phyloP scores from a whole-genome alignment of 2,329 filamentous ascomycete genomes.

The Sordariomycetes sp. region DNA sequence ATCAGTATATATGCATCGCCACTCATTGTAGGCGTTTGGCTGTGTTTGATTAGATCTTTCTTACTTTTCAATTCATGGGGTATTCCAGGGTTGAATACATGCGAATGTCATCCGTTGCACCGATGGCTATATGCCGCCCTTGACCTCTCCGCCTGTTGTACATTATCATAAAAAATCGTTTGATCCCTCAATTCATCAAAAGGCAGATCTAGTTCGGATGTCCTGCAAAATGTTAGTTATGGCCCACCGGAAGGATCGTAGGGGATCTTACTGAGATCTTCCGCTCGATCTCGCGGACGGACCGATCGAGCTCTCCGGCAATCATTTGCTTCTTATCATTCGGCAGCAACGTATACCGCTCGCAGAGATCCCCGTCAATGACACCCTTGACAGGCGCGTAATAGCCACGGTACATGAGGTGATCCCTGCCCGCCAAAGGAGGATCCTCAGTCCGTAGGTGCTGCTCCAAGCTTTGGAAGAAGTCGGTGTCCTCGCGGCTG shows the following conservation, averaged over 20 bases:
- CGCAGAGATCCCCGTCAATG: constrained; percentile 94
- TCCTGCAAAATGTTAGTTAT: constrained; percentile 30
- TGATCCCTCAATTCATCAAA: too few relatives aligned
- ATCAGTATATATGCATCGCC: too few relatives aligned
- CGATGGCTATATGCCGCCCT: too few relatives aligned
- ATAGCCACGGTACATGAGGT: constrained; percentile 91
- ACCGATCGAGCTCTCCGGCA: constrained; percentile 84
- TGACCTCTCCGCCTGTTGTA: too few relatives aligned
- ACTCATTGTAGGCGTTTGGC: too few relatives aligned
- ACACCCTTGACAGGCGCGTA: constrained; percentile 94
- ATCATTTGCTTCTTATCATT: constrained; percentile 94
- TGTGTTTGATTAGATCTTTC: too few relatives aligned
- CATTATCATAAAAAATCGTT: too few relatives aligned
- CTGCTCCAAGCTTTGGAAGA: constrained; percentile 90
- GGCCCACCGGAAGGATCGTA: neutral
- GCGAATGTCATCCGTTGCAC: too few relatives aligned
- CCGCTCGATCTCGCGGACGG: constrained; percentile 86
- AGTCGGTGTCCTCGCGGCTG: constrained; percentile 87
- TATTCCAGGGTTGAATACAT: too few relatives aligned
- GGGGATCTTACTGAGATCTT: constrained; percentile 65
- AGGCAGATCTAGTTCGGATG: constrained; percentile 49
- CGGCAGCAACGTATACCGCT: constrained; percentile 75
- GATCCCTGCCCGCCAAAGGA: constrained; percentile 83
- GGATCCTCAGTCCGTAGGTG: constrained; percentile 81
- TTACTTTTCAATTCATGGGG: too few relatives aligned